Evolutionary conservation across 2,329 filamentous ascomycete species (phyloP).

Genomic region (Paecilomyces formosus): DNA sequence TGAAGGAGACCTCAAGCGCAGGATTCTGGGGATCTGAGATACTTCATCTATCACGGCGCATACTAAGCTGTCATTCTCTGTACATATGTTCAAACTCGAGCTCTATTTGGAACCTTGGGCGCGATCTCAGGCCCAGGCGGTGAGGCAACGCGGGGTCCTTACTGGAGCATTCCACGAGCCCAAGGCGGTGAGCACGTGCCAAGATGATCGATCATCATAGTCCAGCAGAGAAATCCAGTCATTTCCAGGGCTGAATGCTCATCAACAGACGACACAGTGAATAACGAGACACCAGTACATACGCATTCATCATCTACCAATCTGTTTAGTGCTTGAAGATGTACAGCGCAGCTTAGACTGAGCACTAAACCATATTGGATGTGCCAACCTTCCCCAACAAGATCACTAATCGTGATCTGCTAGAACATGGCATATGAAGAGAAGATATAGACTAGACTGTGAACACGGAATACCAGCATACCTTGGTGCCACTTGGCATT

Average conservation of each 20-base stretch:
- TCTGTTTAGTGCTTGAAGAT: neutral
- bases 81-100: neutral
- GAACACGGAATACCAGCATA: neutral
- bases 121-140: neutral
- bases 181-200: neutral
- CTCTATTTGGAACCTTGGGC: neutral
- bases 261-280: no score
- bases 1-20: no score
- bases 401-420: neutral
- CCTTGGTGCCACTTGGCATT: neutral
- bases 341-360: neutral
- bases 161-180: neutral
- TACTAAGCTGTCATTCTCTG: neutral
- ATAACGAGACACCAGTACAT: neutral
- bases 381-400: neutral
- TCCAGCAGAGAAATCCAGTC: neutral
- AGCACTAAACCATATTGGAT: neutral
- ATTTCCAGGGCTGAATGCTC: neutral
- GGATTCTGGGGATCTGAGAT: neutral
- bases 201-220: neutral
- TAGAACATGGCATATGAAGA: neutral
- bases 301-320: neutral
- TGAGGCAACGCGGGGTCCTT: neutral
- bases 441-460: neutral
- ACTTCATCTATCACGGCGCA: neutral